phyloP scores from a whole-genome alignment of 75 land plant genomes.

The Cunninghamia lanceolata region DNA sequence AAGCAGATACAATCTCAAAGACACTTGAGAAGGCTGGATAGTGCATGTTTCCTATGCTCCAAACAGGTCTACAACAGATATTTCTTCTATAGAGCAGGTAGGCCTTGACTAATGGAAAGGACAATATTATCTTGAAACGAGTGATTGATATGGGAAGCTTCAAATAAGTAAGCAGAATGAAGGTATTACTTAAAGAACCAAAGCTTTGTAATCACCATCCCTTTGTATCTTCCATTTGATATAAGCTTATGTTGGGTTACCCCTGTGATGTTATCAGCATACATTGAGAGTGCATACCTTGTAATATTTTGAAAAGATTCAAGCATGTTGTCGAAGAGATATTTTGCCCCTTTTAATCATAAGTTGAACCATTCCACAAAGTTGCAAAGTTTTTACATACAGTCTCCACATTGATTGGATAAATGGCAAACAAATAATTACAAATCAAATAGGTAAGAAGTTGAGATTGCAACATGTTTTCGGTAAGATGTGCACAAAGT shows the following conservation, averaged over 20 bases:
- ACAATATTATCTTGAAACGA: too few species aligned
- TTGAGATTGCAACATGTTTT: background rate
- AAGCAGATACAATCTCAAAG: slow-evolving; percentile 30
- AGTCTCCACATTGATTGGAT: background rate
- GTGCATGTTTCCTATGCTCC: background rate
- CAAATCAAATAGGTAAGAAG: background rate
- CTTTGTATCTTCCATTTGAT: background rate
- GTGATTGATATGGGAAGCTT: background rate
- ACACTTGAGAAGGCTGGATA: slow-evolving; percentile 14
- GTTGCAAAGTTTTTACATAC: background rate
- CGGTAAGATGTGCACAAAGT: background rate
- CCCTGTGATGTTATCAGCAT: background rate
- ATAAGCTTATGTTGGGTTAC: background rate
- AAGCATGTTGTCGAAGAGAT: too few species aligned
- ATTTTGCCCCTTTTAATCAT: too few species aligned
- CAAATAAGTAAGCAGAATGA: background rate
- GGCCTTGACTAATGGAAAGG: background rate
- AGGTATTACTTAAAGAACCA: background rate
- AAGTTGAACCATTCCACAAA: background rate
- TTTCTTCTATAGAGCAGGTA: background rate
- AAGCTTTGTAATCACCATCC: background rate
- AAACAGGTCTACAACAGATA: background rate
- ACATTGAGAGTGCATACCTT: too few species aligned
- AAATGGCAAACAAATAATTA: background rate
- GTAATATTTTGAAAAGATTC: too few species aligned